Evolutionary conservation across 768 basidiomycete species (phyloP), one percentile per base, ranked within the genome.

Genomic region (Mycena amicta): DNA sequence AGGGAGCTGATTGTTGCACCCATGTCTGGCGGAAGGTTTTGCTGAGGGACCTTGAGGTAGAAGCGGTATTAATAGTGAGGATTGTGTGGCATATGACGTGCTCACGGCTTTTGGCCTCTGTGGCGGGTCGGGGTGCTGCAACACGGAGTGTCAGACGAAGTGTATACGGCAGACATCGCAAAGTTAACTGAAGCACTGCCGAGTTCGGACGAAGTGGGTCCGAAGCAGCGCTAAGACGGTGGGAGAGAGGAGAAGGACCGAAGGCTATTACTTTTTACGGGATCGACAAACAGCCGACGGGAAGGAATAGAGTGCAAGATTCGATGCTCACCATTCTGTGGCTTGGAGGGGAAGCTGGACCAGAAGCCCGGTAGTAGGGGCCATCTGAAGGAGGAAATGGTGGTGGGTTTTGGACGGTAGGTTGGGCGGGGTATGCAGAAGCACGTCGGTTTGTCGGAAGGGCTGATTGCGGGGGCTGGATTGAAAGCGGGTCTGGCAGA

Each of bases 1-100:
- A 64, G 40, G 15, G 62, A 64, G 56, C 62, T 64, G 52, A 64
- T 60, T 5, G 58, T 64, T 33, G 62, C 62, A 29, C 62, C 62
- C 62, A 64, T 64, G 53, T 60, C 51, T 47, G 55, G 1, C 8
- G 43, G 43, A 23, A 45, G 13, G 13, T 45, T 30, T 39, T 55
- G 33, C 39, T 59, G 33, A 37, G 31, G 20, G 55, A 3, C 62
- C 59, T 45, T 15, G 15, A 30, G 16, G 31, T n/a, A n/a, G n/a
- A 55, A 4, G 22, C 47, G 55, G 29, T 52, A 41, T 64, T 57
- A 64, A 60, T 56, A 55, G 49, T 30, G 53, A 55, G 49, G 25
- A 26, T 18, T 23, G 18, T 13, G n/a, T 28, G 46, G 31, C 41
- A 8, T 31, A 64, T 64, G 62, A 64, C 62, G 62, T 64, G 53